Evolutionary conservation across 257 asterid species (phyloP).

Genomic region (Solanum medicagineum): DNA sequence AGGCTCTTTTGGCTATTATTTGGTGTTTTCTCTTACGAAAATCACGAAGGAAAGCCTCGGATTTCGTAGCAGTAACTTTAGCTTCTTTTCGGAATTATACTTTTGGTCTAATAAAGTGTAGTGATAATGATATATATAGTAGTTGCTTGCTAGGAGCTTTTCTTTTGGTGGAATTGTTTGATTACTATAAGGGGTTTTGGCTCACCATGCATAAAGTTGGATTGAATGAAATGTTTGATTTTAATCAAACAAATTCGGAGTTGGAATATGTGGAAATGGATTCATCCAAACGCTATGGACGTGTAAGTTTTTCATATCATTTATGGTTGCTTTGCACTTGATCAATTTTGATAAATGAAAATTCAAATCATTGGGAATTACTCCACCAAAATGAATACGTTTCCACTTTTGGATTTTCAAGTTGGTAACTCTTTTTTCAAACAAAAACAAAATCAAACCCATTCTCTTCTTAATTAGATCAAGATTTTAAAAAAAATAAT

Average conservation of each 20-base stretch:
- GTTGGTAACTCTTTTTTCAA: not conserved
- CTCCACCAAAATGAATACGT: not conserved
- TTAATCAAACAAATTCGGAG: constrained; percentile 24
- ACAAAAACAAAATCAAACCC: not conserved
- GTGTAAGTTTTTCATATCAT: constrained; percentile 38
- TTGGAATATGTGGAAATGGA: constrained; percentile 50
- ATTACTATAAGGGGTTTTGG: not conserved
- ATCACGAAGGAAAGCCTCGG: constrained; percentile 83
- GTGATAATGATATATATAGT: not conserved
- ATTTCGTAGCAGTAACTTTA: constrained; percentile 28
- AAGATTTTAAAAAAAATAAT: not conserved
- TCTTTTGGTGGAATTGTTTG: not conserved
- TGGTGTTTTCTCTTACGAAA: constrained; percentile 65
- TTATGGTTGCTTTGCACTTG: not conserved
- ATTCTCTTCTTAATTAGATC: not conserved
- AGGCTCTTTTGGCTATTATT: constrained; percentile 66
- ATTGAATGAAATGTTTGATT: constrained; percentile 10
- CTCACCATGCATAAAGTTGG: constrained; percentile 30
- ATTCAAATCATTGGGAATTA: not conserved
- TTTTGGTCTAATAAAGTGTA: not conserved
- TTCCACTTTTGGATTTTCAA: not conserved
- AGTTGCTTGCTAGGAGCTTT: not conserved
- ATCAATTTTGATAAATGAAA: not conserved
- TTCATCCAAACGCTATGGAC: constrained; percentile 68
- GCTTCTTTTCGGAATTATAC: not conserved